These are phyloP conservation scores for Fagus sylvatica DNA, from an alignment of 306 rosid species.

Conservation along the genomic window DNA sequence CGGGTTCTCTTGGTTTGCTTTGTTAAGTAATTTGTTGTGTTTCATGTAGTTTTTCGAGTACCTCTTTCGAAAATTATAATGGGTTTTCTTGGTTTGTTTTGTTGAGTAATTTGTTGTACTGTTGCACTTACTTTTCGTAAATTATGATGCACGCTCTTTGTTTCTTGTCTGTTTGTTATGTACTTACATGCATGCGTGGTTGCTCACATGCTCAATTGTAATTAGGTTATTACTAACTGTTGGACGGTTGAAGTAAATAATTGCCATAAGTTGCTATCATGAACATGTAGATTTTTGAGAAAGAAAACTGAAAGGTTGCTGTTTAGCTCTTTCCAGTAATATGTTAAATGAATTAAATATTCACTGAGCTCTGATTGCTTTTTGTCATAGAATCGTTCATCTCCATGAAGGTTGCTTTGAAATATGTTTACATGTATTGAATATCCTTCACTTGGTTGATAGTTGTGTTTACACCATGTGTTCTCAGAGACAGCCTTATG, in stretches of 20 bases:
- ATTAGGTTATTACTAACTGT: neutral
- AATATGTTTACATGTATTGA: neutral
- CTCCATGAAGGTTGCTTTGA: neutral
- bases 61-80: no score
- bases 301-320: neutral
- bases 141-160: neutral
- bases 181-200: neutral
- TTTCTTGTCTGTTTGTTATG: neutral
- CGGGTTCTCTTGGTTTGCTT: neutral
- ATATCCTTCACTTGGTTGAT: neutral
- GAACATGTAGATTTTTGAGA: neutral
- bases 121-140: neutral
- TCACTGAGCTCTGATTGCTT: neutral
- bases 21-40: neutral
- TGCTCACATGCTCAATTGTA: neutral
- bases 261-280: neutral
- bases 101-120: neutral
- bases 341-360: neutral
- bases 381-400: neutral
- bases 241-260: neutral
- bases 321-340: neutral
- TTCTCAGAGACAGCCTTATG: slow-evolving; percentile 3
- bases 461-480: neutral
- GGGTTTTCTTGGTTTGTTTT: neutral
- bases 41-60: neutral